Evolutionary conservation across 768 basidiomycete genomes (phyloP).

Genomic region (Paxillus rubicundulus): DNA sequence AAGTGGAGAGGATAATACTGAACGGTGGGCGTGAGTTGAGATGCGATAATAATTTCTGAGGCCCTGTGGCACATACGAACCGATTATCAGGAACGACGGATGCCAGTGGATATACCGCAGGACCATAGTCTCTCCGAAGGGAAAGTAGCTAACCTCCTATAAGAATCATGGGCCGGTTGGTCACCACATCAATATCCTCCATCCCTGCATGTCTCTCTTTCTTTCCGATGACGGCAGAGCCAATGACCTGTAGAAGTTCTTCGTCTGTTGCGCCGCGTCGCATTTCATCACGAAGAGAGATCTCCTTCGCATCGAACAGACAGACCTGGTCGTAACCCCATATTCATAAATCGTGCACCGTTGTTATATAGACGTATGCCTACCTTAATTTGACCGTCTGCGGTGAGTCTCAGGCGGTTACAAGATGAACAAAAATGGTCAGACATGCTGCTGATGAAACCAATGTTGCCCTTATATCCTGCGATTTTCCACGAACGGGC

Average conservation of each 20-base stretch:
- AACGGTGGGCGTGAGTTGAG: not conserved
- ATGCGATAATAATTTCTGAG: conserved; percentile 3
- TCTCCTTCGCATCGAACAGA: conserved; percentile 80
- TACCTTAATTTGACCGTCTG: conserved; percentile 89
- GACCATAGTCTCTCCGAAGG: conserved; percentile 15
- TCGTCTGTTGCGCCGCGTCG: conserved; percentile 63
- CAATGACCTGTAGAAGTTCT: conserved; percentile 58
- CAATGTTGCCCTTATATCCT: conserved; percentile 66
- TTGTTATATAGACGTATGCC: conserved; percentile 3
- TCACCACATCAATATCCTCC: conserved; percentile 73
- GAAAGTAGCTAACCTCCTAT: conserved; percentile 83
- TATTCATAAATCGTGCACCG: conserved; percentile 1
- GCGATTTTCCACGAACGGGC: conserved; percentile 76
- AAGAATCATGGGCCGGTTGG: conserved; percentile 86
- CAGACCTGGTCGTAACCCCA: conserved; percentile 57
- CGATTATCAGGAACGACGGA: conserved; percentile 19
- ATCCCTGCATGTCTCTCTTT: conserved; percentile 83
- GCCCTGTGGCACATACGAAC: conserved; percentile 23
- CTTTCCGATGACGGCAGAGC: conserved; percentile 65
- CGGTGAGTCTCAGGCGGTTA: conserved; percentile 81
- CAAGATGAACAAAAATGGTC: conserved; percentile 89
- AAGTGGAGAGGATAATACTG: not conserved
- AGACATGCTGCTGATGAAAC: conserved; percentile 93
- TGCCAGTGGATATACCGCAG: conserved; percentile 13
- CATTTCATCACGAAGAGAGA: conserved; percentile 76